phyloP scores from a whole-genome alignment of 2,329 filamentous ascomycete genomes.

The Verticillium zaregamsianum region DNA sequence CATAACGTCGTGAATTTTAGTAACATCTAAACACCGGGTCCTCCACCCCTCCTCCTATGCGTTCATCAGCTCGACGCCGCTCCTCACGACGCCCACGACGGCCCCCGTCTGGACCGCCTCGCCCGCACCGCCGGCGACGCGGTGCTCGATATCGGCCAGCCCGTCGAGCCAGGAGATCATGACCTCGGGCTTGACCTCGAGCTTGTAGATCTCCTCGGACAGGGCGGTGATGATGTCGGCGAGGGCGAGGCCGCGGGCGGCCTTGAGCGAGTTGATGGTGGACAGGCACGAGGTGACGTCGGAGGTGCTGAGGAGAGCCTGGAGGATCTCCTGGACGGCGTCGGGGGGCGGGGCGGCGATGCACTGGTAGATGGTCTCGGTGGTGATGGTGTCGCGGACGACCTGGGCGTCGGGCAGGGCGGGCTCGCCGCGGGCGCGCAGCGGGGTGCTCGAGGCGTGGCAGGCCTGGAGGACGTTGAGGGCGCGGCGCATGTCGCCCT shows the following conservation, averaged over 20 bases:
- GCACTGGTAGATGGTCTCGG: constrained; percentile 93
- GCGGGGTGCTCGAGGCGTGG: constrained; percentile 81
- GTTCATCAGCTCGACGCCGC: constrained; percentile 70
- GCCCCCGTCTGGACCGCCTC: constrained; percentile 91
- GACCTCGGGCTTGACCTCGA: constrained; percentile 82
- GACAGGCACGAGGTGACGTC: constrained; percentile 87
- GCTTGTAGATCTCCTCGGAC: constrained; percentile 73
- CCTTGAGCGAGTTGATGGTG: constrained; percentile 85
- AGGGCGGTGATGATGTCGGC: constrained; percentile 90
- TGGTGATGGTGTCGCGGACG: constrained; percentile 74
- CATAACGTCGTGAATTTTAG: neutral
- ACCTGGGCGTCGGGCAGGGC: constrained; percentile 61
- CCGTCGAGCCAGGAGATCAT: constrained; percentile 91
- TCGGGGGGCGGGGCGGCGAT: constrained; percentile 91
- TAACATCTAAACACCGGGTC: neutral
- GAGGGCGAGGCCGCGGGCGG: constrained; percentile 77
- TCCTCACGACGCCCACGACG: constrained; percentile 81
- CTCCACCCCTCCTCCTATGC: constrained; percentile 12
- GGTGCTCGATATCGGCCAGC: constrained; percentile 87
- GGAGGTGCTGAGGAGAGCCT: constrained; percentile 75
- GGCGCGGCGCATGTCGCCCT: constrained; percentile 93
- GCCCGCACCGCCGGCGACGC: constrained; percentile 80
- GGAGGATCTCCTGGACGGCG: constrained; percentile 79
- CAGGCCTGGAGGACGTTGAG: constrained; percentile 96
- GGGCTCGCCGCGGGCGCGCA: constrained; percentile 56